Conservation (phyloP, 176 grass and related monocot species). For the Phoenix dactylifera region DNA sequence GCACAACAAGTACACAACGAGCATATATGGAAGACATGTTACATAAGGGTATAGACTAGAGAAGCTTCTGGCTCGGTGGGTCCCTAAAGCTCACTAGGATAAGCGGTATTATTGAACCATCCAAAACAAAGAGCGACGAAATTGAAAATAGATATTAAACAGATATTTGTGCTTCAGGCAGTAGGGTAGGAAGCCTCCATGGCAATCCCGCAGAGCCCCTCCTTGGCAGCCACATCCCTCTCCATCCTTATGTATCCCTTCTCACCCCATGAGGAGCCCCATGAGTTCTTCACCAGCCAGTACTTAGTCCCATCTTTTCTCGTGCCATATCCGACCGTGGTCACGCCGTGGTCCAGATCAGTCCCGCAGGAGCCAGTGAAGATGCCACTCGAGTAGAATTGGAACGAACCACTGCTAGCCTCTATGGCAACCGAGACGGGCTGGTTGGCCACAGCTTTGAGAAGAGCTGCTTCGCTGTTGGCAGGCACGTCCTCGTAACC, state of each 20-base stretch:
- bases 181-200: constrained; percentile 23
- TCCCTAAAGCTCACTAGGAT: too few relatives aligned
- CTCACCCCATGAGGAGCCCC: constrained; percentile 50
- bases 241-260: constrained; percentile 42
- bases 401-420: constrained; percentile 27
- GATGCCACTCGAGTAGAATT: constrained; percentile 46
- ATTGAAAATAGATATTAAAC: too few relatives aligned
- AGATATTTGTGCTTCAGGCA: too few relatives aligned
- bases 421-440: constrained; percentile 48
- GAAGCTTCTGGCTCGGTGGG: too few relatives aligned
- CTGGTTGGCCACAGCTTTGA: constrained; percentile 40
- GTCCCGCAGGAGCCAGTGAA: constrained; percentile 34
- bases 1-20: too few relatives aligned
- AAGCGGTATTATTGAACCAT: too few relatives aligned
- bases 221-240: constrained; percentile 21
- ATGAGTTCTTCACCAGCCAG: constrained; percentile 63
- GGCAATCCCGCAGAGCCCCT: constrained; percentile 51
- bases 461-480: constrained; percentile 35
- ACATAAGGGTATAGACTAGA: too few relatives aligned
- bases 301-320: constrained; percentile 33
- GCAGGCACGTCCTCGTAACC: constrained; percentile 44
- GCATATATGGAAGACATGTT: too few relatives aligned
- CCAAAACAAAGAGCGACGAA: too few relatives aligned
- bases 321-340: constrained; percentile 50
- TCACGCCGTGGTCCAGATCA: constrained; percentile 42